Percentiles rank a stretch among this genome's conserved stretches.
Evolutionary conservation across 768 basidiomycete species (phyloP).

Genomic region (Lentinula aciculospora): DNA sequence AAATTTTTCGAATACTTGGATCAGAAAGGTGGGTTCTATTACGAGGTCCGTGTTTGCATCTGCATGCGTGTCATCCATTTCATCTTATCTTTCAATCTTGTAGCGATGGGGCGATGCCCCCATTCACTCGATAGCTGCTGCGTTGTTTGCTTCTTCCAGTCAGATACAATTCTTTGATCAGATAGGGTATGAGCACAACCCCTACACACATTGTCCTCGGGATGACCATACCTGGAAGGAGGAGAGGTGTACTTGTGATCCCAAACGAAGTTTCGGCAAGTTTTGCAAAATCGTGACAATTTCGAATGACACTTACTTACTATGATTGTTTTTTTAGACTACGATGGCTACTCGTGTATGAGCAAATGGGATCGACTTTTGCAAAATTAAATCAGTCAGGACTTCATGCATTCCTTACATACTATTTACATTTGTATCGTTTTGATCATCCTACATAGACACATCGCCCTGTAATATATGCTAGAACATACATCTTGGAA

Average conservation of each 20-base stretch:
- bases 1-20: slow-evolving; percentile 66
- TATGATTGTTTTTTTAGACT: slow-evolving; percentile 33
- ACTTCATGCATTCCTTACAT: not conserved
- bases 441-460: not conserved
- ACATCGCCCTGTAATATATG: not conserved
- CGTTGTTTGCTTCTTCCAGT: slow-evolving; percentile 49
- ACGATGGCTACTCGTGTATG: slow-evolving; percentile 55
- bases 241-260: slow-evolving; percentile 46
- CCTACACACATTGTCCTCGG: slow-evolving; percentile 47
- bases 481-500: not conserved
- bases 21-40: slow-evolving; percentile 58
- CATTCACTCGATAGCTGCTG: slow-evolving; percentile 64
- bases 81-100: slow-evolving; percentile 23
- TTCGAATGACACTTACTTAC: not conserved
- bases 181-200: slow-evolving; percentile 58
- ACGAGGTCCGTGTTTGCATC: slow-evolving; percentile 43
- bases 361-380: slow-evolving; percentile 6
- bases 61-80: slow-evolving; percentile 40
- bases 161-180: slow-evolving; percentile 73
- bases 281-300: slow-evolving; percentile 2
- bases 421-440: too few species aligned
- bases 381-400: not conserved
- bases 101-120: slow-evolving; percentile 58
- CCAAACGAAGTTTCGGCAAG: slow-evolving; percentile 52
- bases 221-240: slow-evolving; percentile 26